Evolutionary conservation across 345 rosid species (phyloP).

Genomic region (Microcos paniculata): DNA sequence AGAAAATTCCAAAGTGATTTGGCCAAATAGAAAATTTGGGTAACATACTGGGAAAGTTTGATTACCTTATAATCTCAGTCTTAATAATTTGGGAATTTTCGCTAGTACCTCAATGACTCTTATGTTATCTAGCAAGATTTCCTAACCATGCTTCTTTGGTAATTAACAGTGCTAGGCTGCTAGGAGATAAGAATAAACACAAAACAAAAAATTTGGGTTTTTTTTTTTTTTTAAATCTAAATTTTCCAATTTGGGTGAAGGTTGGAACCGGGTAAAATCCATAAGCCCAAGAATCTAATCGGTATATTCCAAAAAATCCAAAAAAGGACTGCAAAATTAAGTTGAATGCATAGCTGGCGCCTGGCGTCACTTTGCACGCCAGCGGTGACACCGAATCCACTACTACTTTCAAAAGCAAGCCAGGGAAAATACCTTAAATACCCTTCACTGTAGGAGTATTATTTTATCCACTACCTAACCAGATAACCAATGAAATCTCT

Average conservation of each 20-base stretch:
- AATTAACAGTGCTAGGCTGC: background rate
- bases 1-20: background rate
- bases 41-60: too few species aligned
- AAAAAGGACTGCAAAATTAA: background rate
- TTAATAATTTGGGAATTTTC: background rate
- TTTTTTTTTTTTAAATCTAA: too few species aligned
- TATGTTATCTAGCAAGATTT: background rate
- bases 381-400: slow-evolving; percentile 32
- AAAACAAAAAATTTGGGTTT: background rate
- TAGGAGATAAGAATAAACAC: background rate
- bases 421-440: background rate
- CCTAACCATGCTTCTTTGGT: background rate
- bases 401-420: background rate
- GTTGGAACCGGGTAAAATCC: too few species aligned
- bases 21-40: background rate
- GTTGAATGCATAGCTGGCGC: slow-evolving; percentile 31
- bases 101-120: background rate
- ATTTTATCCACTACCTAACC: background rate
- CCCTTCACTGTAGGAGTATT: background rate
- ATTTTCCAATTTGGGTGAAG: too few species aligned
- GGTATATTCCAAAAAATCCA: background rate
- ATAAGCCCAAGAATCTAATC: background rate
- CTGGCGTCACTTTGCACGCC: slow-evolving; percentile 46
- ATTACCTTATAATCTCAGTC: background rate
- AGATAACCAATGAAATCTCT: background rate